Base-by-base conservation (phyloP, 345 rosid genomes). In the Cardamine occulta region DNA sequence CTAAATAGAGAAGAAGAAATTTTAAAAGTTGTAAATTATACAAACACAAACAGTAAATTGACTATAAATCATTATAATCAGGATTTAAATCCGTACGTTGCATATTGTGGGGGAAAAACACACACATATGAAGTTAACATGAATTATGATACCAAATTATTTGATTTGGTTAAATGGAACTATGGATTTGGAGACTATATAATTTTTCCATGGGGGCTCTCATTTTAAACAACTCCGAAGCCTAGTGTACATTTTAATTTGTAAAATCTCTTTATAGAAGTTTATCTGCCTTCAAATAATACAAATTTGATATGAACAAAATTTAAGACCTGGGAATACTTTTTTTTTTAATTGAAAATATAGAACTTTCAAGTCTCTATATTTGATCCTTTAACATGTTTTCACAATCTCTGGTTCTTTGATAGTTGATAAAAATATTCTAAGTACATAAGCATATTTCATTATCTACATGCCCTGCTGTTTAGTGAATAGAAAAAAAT, bases 401-500 rank as follows among this genome's bases (percentile, higher is more conserved):
- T n/a, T 39, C 18, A 68, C 26, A 37, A 26, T 13, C 12, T 37
- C 21, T 24, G 18, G 14, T 39, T 3, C 10, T 39, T 11, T 64
- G 34, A 3, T 45, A 9, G 19, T 63, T 63, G 70, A 4, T 47
- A 21, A 34, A 34, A 31, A 31, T 5, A 31, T 31, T 31, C 34
- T 6, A 31, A 31, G 34, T 31, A n/a, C n/a, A n/a, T n/a, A 5
- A 31, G 34, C 7, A 31, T 31, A 5, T 31, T 31, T 31, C 34
- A 31, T 32, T 7, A 7, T 32, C 2, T 6, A 35, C 45, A 35
- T 19, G 10, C 28, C 4, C 10, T 18, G 17, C 14, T 60, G 6
- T 35, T 40, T 29, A 8, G 55, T 64, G 24, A 63, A n/a, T 63
- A 44, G 1, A 9, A 63, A 63, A n/a, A 58, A 59, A 24, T 18